Conservation (phyloP, 208 protist species). For the Leishmania arabica region DNA sequence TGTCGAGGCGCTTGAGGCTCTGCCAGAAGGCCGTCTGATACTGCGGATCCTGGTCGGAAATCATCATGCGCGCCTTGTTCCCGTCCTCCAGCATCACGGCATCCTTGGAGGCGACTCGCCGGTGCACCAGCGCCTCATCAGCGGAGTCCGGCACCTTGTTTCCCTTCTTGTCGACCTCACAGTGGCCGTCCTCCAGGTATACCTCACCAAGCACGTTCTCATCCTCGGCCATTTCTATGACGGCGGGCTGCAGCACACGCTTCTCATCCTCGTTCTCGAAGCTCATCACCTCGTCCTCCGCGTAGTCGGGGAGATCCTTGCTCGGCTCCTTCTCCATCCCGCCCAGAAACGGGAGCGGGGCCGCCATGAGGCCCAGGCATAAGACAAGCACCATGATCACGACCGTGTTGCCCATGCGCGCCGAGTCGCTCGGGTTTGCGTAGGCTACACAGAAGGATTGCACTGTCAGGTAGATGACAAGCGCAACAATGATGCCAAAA, state of each 20-base stretch:
- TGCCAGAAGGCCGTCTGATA: constrained; percentile 61
- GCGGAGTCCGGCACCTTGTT: background rate
- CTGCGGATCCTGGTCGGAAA: constrained; percentile 51
- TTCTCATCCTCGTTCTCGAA: constrained; percentile 11
- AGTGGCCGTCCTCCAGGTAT: constrained; percentile 1
- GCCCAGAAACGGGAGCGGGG: constrained; percentile 48
- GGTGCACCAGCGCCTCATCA: background rate
- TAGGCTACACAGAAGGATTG: constrained; percentile 60
- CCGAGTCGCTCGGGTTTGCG: constrained; percentile 25
- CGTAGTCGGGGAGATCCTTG: constrained; percentile 29
- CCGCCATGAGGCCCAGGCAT: constrained; percentile 30
- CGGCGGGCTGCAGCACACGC: constrained; percentile 13
- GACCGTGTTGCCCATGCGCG: constrained; percentile 42
- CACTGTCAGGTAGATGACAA: constrained; percentile 50
- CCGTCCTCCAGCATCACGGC: constrained; percentile 25
- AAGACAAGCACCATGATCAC: constrained; percentile 40
- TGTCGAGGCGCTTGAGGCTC: constrained; percentile 37
- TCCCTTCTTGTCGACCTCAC: constrained; percentile 1
- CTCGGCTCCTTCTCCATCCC: constrained; percentile 46
- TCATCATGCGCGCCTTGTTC: constrained; percentile 28
- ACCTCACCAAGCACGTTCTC: constrained; percentile 18
- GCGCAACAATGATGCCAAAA: constrained; percentile 36
- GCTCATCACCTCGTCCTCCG: background rate
- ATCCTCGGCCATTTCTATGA: constrained; percentile 17
- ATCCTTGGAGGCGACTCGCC: constrained; percentile 2